Conservation (phyloP, 345 rosid species). For the Salix dunnii region DNA sequence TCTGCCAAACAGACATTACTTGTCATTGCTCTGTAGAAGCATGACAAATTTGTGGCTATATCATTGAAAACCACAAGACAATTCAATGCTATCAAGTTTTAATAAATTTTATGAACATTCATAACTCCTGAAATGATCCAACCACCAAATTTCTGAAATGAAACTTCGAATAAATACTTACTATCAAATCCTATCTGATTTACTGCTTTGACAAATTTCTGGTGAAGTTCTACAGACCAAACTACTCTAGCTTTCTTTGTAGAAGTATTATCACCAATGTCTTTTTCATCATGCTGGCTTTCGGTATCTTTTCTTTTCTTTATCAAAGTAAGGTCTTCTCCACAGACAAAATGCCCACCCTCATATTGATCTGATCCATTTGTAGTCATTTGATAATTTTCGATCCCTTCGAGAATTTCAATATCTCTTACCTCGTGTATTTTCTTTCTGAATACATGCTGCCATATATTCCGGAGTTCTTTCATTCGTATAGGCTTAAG, state of each 20-base stretch:
- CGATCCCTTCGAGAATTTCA: conserved; percentile 52
- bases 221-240: conserved; percentile 91
- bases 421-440: conserved; percentile 76
- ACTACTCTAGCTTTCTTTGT: conserved; percentile 87
- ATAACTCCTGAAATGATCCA: neutral
- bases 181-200: conserved; percentile 91
- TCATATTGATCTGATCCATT: conserved; percentile 46
- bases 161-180: conserved; percentile 41
- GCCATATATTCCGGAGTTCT: conserved; percentile 97
- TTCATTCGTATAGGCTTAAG: conserved; percentile 96
- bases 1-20: conserved; percentile 56
- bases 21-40: conserved; percentile 26
- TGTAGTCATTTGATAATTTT: conserved; percentile 47
- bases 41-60: conserved; percentile 22
- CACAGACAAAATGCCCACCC: conserved; percentile 45
- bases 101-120: neutral
- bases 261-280: conserved; percentile 45
- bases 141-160: conserved; percentile 5
- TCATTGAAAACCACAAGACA: conserved; percentile 19
- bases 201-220: conserved; percentile 93
- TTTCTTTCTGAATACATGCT: conserved; percentile 82
- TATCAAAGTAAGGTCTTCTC: conserved; percentile 53
- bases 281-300: conserved; percentile 56
- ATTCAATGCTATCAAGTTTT: conserved; percentile 1
- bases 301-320: conserved; percentile 72